Percentiles rank a stretch among this genome's conserved stretches.
Conservation (phyloP, 176 grass and related monocot species). For the Oryza australiensis region DNA sequence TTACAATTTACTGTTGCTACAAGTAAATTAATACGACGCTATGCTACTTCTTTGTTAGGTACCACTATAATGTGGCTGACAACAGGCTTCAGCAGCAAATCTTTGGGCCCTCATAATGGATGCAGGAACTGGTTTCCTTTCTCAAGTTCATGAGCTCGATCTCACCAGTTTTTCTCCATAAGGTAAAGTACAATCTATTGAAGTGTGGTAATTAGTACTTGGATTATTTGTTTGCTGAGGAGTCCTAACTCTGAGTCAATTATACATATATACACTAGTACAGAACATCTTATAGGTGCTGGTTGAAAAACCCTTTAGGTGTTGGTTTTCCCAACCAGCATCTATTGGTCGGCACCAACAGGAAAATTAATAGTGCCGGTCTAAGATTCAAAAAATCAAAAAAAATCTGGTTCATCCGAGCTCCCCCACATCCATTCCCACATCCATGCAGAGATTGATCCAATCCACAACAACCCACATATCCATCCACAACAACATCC, state of each 20-base stretch:
- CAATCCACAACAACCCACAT: no score
- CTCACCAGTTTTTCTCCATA: slow-evolving; percentile 87
- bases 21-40: slow-evolving; percentile 17
- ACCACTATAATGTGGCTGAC: slow-evolving; percentile 98
- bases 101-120: slow-evolving; percentile 99
- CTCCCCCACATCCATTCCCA: no score
- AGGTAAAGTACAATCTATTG: slow-evolving; percentile 55
- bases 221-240: background rate
- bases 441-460: no score
- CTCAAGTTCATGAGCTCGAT: slow-evolving; percentile 93
- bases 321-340: no score
- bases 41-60: slow-evolving; percentile 57
- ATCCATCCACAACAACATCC: no score
- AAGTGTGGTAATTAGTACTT: slow-evolving; percentile 19
- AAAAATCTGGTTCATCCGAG: no score
- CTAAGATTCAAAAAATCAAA: no score
- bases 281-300: no score
- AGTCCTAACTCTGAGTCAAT: slow-evolving; percentile 24
- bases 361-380: no score
- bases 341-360: no score
- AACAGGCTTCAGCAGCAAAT: slow-evolving; percentile 78
- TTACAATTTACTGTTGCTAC: slow-evolving; percentile 21
- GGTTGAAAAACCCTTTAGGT: no score
- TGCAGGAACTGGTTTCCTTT: slow-evolving; percentile 81
- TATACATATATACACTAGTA: no score